Conservation (phyloP, 2,329 filamentous ascomycete genomes). For the Epichloe gansuensis region DNA sequence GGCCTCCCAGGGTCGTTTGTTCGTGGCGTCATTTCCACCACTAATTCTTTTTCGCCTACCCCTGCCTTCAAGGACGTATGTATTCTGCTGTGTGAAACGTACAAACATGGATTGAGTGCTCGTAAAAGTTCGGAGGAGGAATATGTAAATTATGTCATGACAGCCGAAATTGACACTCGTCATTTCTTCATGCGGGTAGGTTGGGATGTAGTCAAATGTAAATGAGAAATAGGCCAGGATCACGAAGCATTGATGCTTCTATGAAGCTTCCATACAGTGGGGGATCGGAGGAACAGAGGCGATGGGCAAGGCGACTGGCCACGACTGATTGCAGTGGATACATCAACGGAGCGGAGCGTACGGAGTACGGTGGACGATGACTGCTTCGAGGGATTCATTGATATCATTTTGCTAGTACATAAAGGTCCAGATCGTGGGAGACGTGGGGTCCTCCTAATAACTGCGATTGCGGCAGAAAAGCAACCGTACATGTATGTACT, state of each 20-base stretch:
- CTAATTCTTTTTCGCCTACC: background rate
- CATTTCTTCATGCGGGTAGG: too few relatives aligned
- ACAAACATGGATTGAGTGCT: too few relatives aligned
- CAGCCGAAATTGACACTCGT: too few relatives aligned
- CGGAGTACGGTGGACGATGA: background rate
- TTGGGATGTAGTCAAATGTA: background rate
- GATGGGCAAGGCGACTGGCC: background rate
- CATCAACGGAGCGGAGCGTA: background rate
- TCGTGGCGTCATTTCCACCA: background rate
- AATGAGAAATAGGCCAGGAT: background rate
- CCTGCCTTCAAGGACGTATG: background rate
- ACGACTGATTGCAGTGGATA: slow-evolving; percentile 1
- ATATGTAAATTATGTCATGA: too few relatives aligned
- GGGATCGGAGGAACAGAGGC: background rate
- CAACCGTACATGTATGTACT: background rate
- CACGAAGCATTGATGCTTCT: slow-evolving; percentile 6
- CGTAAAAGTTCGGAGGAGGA: too few relatives aligned
- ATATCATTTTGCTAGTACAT: background rate
- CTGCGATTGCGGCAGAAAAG: background rate
- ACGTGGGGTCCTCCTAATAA: background rate
- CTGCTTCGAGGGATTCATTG: background rate
- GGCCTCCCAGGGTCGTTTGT: background rate
- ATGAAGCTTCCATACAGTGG: slow-evolving; percentile 8
- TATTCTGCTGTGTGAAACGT: background rate
- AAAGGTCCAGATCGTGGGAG: background rate